Evolutionary conservation across 306 rosid genomes (phyloP), one percentile per base, ranked within the genome.

Genomic region (Crataegus laevigata): DNA sequence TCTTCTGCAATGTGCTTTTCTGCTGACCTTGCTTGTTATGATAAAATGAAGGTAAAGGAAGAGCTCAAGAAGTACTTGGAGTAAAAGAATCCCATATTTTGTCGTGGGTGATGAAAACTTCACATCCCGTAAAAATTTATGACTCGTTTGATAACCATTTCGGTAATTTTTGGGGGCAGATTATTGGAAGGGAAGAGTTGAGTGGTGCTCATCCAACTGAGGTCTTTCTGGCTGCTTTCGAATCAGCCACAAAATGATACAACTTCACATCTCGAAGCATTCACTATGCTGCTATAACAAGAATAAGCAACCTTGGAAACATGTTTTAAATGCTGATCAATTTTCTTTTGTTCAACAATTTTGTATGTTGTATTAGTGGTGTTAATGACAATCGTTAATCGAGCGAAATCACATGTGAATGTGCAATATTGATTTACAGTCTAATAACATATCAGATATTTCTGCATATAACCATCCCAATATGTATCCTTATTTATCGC

Each of bases 141-240:
- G 3, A 47, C 52, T 17, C 8, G 0, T 47, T 47, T 47, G 52
- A 47, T 4, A 47, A 8, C 32, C 11, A 29, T 63, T 6, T 47
- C 0, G 4, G 11, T 47, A 74, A 70, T 11, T 69, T 76, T 40
- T 26, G 73, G 73, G 76, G 77, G 68, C 88, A 91, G 98, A 85
- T 94, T 57, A 91, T 85, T 78, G 96, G 89, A 57, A 84, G 69
- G 75, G 84, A 75, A 29, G 83, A 84, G 66, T 43, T 91, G 73
- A 83, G 82, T 13, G 98, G 96, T 26, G 97, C 82, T 50, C 97
- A 90, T 45, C 84, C 94, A 72, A 82, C 88, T 60, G 94, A 90
- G 72, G 88, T 81, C n/a, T 88, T 94, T 82, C 65, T 84, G 83
- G 87, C 75, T 87, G 88, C 91, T 82, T 94, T 94, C 34, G 75